Evolutionary conservation across 257 asterid species (phyloP).

Genomic region (Petunia secreta): DNA sequence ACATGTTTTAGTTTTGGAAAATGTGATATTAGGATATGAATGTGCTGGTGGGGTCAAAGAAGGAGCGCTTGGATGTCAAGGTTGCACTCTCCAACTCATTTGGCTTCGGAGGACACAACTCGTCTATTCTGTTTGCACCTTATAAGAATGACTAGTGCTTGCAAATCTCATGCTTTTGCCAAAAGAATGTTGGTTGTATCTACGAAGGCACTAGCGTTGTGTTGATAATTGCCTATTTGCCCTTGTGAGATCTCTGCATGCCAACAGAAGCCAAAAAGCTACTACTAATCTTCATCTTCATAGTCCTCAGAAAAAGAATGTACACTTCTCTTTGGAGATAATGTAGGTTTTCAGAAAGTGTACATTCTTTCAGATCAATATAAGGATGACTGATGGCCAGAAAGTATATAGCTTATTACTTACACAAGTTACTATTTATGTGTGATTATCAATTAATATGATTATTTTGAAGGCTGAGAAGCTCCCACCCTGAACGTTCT

Average conservation of each 20-base stretch:
- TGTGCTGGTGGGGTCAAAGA: conserved; percentile 39
- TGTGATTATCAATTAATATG: too few relatives aligned
- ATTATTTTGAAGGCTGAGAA: too few relatives aligned
- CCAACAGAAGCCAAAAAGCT: background rate
- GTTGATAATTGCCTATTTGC: background rate
- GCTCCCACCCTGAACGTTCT: too few relatives aligned
- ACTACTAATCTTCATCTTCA: background rate
- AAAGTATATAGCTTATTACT: too few relatives aligned
- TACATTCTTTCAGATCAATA: too few relatives aligned
- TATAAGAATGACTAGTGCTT: conserved; percentile 23
- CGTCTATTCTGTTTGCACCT: conserved; percentile 46
- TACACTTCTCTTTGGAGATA: too few relatives aligned
- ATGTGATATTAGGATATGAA: conserved; percentile 36
- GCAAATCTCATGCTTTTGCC: background rate
- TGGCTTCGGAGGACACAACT: conserved; percentile 54
- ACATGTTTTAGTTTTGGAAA: conserved; percentile 4
- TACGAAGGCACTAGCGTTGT: background rate
- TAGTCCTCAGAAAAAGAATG: too few relatives aligned
- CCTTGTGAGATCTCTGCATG: background rate
- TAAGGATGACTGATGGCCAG: too few relatives aligned
- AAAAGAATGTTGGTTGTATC: background rate
- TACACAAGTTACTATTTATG: too few relatives aligned
- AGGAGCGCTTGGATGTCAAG: conserved; percentile 41
- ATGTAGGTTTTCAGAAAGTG: too few relatives aligned
- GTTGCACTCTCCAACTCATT: conserved; percentile 56